These are phyloP conservation scores for Sporothrix pallida DNA, from an alignment of 2,329 filamentous ascomycete genomes.

Conservation along the genomic window DNA sequence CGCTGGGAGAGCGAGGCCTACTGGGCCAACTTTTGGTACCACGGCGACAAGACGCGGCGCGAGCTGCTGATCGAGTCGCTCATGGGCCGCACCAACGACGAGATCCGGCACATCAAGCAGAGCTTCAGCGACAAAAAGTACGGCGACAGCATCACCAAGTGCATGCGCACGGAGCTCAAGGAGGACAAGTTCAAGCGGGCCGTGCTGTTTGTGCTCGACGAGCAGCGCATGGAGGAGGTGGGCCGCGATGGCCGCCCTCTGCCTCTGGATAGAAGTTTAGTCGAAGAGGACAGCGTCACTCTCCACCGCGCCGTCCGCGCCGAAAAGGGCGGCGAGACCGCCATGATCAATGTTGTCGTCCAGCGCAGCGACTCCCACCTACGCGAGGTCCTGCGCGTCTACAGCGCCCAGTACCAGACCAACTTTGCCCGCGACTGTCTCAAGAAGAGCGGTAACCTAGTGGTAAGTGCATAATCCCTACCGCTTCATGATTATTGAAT, in stretches of 20 bases:
- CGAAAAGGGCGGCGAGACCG: constrained; percentile 81
- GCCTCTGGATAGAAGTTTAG: constrained; percentile 62
- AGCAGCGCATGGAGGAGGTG: constrained; percentile 79
- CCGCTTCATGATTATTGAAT: constrained; percentile 24
- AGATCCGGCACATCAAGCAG: constrained; percentile 84
- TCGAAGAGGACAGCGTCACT: constrained; percentile 74
- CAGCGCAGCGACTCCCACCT: constrained; percentile 81
- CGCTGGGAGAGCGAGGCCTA: constrained; percentile 93
- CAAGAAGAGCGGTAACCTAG: constrained; percentile 86
- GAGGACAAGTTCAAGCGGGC: constrained; percentile 96
- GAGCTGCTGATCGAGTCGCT: constrained; percentile 92
- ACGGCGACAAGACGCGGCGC: constrained; percentile 79
- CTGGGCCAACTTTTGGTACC: constrained; percentile 99
- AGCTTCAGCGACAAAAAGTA: constrained; percentile 93
- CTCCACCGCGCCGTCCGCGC: constrained; percentile 71
- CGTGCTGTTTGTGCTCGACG: constrained; percentile 82
- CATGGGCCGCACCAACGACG: constrained; percentile 88
- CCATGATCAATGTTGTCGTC: constrained; percentile 86
- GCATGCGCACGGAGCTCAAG: constrained; percentile 91
- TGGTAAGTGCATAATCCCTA: constrained; percentile 66
- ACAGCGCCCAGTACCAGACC: constrained; percentile 72
- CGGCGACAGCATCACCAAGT: constrained; percentile 75
- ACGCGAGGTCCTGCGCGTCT: constrained; percentile 76
- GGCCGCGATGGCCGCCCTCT: constrained; percentile 67
- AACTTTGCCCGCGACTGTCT: constrained; percentile 91